Conservation (phyloP, 1,284 basidiomycete species). For the Sphagnurus paluster region DNA sequence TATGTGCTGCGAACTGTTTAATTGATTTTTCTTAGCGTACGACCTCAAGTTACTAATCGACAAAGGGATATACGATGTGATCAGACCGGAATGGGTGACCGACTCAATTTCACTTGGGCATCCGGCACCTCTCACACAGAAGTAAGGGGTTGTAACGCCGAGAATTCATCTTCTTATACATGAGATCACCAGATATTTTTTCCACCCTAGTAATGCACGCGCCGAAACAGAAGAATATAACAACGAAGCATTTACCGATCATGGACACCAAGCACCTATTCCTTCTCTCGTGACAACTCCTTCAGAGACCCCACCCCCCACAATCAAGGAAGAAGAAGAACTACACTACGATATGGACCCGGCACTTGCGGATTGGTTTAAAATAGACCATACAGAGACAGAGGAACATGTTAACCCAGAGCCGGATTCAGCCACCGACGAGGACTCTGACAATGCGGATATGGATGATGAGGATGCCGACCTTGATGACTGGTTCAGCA, state of each 20-base stretch:
- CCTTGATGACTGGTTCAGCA: conserved; percentile 47
- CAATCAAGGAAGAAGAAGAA: conserved; percentile 23
- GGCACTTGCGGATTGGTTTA: conserved; percentile 64
- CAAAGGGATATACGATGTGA: conserved; percentile 65
- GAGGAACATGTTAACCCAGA: conserved; percentile 27
- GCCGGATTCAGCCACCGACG: conserved; percentile 60
- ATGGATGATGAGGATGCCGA: conserved; percentile 38
- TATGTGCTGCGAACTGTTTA: not conserved
- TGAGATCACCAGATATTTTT: conserved; percentile 60
- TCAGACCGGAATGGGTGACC: conserved; percentile 79
- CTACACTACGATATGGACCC: conserved; percentile 41
- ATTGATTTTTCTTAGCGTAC: conserved; percentile 47
- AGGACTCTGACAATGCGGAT: conserved; percentile 69
- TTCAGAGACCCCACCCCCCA: conserved; percentile 10
- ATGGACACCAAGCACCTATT: conserved; percentile 2
- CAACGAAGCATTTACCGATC: conserved; percentile 36
- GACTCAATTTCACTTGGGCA: conserved; percentile 69
- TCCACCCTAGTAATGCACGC: conserved; percentile 58
- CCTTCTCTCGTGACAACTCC: not conserved
- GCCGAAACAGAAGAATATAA: conserved; percentile 43
- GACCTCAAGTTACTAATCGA: conserved; percentile 66
- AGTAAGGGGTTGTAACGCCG: conserved; percentile 40
- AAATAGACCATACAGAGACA: conserved; percentile 34
- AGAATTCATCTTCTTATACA: conserved; percentile 3
- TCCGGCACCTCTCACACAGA: conserved; percentile 62